Base-by-base conservation (phyloP, 2,329 filamentous ascomycete species). In the Aspergillus ruber region DNA sequence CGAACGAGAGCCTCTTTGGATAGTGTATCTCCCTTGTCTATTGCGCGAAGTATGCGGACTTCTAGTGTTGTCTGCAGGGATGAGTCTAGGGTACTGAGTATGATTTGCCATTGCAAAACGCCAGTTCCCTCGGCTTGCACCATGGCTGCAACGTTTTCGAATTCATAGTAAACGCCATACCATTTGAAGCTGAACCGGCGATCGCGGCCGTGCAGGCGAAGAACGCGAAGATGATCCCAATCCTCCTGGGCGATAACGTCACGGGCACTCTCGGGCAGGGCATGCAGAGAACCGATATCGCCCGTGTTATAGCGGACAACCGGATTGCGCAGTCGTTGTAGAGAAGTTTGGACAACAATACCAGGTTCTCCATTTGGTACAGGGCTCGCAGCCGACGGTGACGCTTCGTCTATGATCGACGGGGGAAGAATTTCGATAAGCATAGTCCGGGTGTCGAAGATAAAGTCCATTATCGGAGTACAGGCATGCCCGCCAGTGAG, bases 221-320 rank as follows among this genome's bases (percentile, higher is more conserved):
- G 56, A 0, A 74, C 17, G 1, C 61, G 63, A 2, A 69, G 43
- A 42, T 68, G 50, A 0, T 54, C 48, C 29, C 54, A 51, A 4
- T 65, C 55, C 0, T 44, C 41, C 1, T 58, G 52, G 0, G 62
- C 44, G 1, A 72, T 23, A 0, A 48, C n/a, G 1, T 42, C 29
- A 1, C 29, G 35, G 2, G 56, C 49, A 0, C 49, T 4, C 0
- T 59, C 45, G 0, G 70, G 61, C 0, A 74, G 48, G 1, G 59
- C 40, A 27, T 72, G 71, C 0, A 75, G 36, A 0, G 71, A 74
- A 0, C 67, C 70, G 0, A 74, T 18, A 23, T 76, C 73, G 0
- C 72, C 71, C 0, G 67, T 71, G 2, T 72, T 48, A 44, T 75
- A 76, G 23, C 73, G 67, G 1, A 76, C 59, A 0, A 76, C 55